Base-by-base conservation (phyloP, 345 rosid species). In the Gynandropsis gynandra region DNA sequence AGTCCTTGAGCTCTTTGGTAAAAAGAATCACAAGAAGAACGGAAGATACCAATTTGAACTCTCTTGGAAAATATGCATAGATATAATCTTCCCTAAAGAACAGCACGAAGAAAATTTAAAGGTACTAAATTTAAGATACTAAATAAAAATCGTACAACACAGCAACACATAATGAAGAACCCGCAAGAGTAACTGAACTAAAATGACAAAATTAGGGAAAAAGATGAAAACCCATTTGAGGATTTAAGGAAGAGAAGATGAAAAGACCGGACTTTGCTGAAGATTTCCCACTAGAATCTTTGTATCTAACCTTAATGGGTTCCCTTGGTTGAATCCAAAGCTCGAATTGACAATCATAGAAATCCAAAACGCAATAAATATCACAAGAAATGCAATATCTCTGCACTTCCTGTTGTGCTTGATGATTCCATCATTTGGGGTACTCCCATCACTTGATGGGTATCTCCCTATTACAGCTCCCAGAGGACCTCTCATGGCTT, bases 281-380 rank as follows among this genome's bases (percentile, higher is more conserved):
- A 51, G 57, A 56, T 56, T 31, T 50, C 3, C 42, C 47, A 33
- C 18, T 16, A 15, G 41, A 34, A 27, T 36, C 11, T 43, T 24
- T 6, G 31, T 42, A 40, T 52, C 58, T 62, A 79, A 24, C 96
- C 96, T 80, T 52, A 72, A 62, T 1, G 96, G 96, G 78, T 85
- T 84, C 36, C 98, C 96, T 72, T 75, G 67, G 79, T 87, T 82
- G 65, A 92, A 92, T 36, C 96, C 98, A 66, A 92, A 92, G 83
- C 98, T 92, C 34, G 96, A 92, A 72, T 92, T 87, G 16, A 87
- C 98, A 75, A 87, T 78, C 98, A 92, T 85, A 14, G 96, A 87
- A 64, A 92, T 72, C 98, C 98, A 92, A 71, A 87, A 92, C 16
- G 93, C 83, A 24, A 85, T 75, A 59, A 87, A 92, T 56, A 92